Evolutionary conservation across 2,329 filamentous ascomycete species (phyloP).

Genomic region (Trichoderma lentiforme): DNA sequence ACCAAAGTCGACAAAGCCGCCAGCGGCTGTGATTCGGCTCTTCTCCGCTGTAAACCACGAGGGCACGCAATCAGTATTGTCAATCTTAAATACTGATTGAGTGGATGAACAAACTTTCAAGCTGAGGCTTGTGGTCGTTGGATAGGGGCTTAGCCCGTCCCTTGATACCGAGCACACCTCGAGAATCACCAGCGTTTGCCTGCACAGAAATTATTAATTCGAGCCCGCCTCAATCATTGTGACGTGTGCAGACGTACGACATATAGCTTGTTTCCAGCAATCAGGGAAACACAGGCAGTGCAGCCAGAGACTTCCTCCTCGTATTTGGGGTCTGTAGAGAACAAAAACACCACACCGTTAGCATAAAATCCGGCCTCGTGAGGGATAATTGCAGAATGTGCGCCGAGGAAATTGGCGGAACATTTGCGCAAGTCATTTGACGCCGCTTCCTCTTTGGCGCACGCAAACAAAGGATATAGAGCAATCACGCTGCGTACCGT

Average conservation of each 20-base stretch:
- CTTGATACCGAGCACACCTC: constrained; percentile 93
- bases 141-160: constrained; percentile 95
- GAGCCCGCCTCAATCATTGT: background rate
- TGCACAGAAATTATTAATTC: constrained; percentile 36
- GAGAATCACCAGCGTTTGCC: constrained; percentile 96
- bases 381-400: background rate
- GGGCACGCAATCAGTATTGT: constrained; percentile 21
- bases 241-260: constrained; percentile 63
- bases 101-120: constrained; percentile 66
- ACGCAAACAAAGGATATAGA: background rate
- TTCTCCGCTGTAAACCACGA: constrained; percentile 68
- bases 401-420: background rate
- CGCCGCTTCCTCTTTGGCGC: background rate
- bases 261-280: constrained; percentile 89
- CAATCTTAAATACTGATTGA: background rate
- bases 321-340: constrained; percentile 77
- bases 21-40: constrained; percentile 89
- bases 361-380: background rate
- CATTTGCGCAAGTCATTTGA: background rate
- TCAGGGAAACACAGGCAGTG: constrained; percentile 86
- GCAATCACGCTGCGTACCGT: constrained; percentile 57
- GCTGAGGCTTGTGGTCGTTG: constrained; percentile 99
- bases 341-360: background rate
- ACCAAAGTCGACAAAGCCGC: constrained; percentile 97
- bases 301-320: constrained; percentile 98